These are phyloP conservation scores for Toxoplasma gondii DNA, from an alignment of 169 alveolate species.

Conservation along the genomic window DNA sequence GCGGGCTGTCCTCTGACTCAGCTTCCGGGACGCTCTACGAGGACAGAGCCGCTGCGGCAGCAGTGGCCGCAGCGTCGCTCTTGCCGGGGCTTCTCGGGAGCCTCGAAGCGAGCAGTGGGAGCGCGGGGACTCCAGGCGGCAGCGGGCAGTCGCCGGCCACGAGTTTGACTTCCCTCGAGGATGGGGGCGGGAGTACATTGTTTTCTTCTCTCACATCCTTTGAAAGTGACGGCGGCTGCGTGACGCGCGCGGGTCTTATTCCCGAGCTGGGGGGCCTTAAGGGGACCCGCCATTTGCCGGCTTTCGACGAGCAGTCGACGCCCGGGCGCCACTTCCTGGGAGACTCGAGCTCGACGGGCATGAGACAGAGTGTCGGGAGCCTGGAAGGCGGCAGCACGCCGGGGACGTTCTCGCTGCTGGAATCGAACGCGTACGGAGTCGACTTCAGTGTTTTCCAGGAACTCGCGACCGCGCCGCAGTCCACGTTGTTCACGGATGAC, in stretches of 20 bases:
- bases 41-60: neutral
- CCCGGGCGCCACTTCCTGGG: neutral
- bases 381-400: neutral
- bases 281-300: neutral
- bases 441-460: neutral
- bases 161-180: neutral
- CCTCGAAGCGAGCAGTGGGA: neutral
- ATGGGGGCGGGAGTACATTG: neutral
- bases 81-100: neutral
- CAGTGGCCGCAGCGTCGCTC: neutral
- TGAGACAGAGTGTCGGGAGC: neutral
- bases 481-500: neutral
- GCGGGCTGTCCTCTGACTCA: neutral
- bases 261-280: neutral
- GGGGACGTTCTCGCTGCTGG: neutral
- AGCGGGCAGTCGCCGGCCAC: neutral
- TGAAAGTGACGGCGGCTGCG: neutral
- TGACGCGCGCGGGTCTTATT: neutral
- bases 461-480: constrained; percentile 15
- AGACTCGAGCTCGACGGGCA: neutral
- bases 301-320: neutral
- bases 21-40: neutral
- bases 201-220: neutral
- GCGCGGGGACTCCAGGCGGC: neutral
- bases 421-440: neutral